Base-by-base conservation (phyloP, 2,329 filamentous ascomycete genomes). In the Gremmenia infestans region DNA sequence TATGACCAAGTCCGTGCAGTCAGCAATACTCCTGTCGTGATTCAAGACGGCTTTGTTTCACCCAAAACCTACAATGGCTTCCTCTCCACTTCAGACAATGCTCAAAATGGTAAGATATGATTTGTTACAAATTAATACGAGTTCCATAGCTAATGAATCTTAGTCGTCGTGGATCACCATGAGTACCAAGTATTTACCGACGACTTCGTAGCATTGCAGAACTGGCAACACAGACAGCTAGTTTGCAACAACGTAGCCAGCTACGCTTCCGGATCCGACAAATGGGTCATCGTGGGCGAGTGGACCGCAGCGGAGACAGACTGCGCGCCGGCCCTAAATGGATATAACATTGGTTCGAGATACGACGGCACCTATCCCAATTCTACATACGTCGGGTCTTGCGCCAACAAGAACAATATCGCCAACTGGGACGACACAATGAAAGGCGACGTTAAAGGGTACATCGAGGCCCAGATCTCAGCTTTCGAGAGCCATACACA, bases 271-370 rank as follows among this genome's bases (percentile, higher is more conserved):
- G 73, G 75, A 35, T 73, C 76, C 5, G 83, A 88, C 68, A 87
- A 88, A 69, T 85, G 81, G 77, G 79, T 81, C n/a, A 73, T 88
- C 53, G 79, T 86, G 5, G 86, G 86, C 43, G 86, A 89, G 68
- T 88, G 85, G 85, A 82, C 80, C 1, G 85, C 78, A 22, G 85
- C 84, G 14, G 79, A 87, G 76, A 88, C 85, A 2, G 81, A 83
- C 36, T 82, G 80, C 61, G 76, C 80, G 8, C 76, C 73, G 49
- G 77, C 67, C 19, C 65, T 76, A 45, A 82, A 82, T 59, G 83
- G 85, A 42, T 79, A 78, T 55, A 79, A 78, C 2, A 71, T 81
- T 45, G 84, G 83, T 12, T 77, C 83, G 8, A 77, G 86, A 28
- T 75, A 73, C 67, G 80, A 83, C 55, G 83, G 82, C 14, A 77